Percentiles rank a stretch among this genome's conserved stretches.
Conservation (phyloP, 1,139 yeast species). For the Taphrina flavorubra region DNA sequence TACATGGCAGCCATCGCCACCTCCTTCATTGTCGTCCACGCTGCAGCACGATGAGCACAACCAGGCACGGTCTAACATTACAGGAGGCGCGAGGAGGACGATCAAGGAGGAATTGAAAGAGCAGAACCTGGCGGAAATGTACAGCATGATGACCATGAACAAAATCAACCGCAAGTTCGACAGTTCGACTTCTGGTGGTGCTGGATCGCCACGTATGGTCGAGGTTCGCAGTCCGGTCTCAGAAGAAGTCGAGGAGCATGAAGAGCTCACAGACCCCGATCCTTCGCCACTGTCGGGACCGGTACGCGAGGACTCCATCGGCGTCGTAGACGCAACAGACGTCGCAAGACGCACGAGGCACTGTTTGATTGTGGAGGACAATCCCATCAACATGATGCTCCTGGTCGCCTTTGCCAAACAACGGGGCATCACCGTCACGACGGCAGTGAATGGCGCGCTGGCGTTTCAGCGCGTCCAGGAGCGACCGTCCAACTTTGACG, state of each 20-base stretch:
- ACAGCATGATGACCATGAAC: conserved; percentile 9
- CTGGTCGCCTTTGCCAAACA: conserved; percentile 31
- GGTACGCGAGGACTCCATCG: neutral
- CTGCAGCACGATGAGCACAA: neutral
- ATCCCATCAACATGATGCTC: conserved; percentile 34
- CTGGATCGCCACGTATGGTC: neutral
- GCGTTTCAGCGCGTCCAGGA: conserved; percentile 19
- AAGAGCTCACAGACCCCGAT: neutral
- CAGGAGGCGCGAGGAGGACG: conserved; percentile 19
- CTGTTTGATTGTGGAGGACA: conserved; percentile 36
- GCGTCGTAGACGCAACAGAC: neutral
- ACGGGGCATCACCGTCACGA: neutral
- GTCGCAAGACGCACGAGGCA: conserved; percentile 1
- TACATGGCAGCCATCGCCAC: neutral
- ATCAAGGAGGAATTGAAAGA: conserved; percentile 18
- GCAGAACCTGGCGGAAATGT: conserved; percentile 20
- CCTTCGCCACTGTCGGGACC: neutral
- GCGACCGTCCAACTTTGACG: conserved; percentile 61
- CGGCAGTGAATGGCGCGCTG: conserved; percentile 29
- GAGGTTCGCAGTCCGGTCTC: neutral
- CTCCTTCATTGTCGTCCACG: conserved; percentile 7
- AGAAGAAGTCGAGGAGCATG: neutral
- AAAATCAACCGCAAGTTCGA: neutral
- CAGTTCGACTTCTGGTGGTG: neutral
- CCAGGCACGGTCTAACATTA: conserved; percentile 1